These are phyloP conservation scores for Sequoiadendron giganteum DNA, from an alignment of 75 land plant species.

Conservation along the genomic window DNA sequence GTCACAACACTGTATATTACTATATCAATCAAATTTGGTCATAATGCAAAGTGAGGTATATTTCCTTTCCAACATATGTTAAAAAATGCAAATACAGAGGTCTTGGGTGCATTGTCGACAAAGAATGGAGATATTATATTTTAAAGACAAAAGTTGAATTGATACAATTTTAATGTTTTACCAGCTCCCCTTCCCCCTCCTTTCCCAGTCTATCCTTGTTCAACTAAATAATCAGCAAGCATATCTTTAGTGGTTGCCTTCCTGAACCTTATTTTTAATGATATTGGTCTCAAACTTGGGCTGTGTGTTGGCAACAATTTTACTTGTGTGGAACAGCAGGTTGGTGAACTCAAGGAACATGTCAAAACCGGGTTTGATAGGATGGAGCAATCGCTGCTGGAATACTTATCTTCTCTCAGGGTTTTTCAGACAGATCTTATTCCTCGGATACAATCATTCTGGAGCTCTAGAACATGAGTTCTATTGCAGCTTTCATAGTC, in stretches of 20 bases:
- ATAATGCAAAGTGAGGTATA: neutral
- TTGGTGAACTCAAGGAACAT: too few relatives aligned
- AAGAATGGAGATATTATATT: neutral
- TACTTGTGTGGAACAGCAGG: too few relatives aligned
- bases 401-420: too few relatives aligned
- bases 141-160: too few relatives aligned
- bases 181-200: neutral
- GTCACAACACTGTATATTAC: neutral
- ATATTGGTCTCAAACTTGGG: neutral
- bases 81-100: neutral
- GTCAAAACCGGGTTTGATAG: too few relatives aligned
- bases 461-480: neutral
- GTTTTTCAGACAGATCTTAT: too few relatives aligned
- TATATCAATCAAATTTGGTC: neutral
- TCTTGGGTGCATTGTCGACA: neutral
- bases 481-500: neutral
- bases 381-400: too few relatives aligned
- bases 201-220: neutral
- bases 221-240: too few relatives aligned
- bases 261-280: neutral
- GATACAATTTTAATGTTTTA: neutral
- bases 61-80: neutral
- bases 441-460: neutral
- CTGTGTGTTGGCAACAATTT: neutral
- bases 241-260: neutral